Evolutionary conservation across 306 rosid species (phyloP).

Genomic region (Medicago ruthenica): DNA sequence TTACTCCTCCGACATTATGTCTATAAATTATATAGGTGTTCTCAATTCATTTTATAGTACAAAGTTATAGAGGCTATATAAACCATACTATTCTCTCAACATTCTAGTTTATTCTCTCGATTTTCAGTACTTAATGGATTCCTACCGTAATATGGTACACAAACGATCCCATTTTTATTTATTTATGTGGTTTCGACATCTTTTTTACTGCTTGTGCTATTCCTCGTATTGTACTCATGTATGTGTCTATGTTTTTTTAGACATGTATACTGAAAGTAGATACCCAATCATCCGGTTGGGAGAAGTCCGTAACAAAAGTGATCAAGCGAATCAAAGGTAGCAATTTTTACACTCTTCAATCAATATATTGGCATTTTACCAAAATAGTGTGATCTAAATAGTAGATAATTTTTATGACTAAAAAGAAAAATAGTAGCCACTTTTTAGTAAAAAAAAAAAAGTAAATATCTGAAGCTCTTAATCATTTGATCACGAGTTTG

Average conservation of each 20-base stretch:
- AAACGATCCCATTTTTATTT: neutral
- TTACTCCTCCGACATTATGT: no score
- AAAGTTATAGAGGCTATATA: no score
- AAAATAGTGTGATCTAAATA: neutral
- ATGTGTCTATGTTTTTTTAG: neutral
- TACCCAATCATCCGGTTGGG: conserved; percentile 39
- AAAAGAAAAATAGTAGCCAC: no score
- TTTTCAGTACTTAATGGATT: conserved; percentile 16
- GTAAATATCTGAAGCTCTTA: no score
- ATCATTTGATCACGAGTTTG: no score
- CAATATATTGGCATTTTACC: neutral
- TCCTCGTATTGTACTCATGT: neutral
- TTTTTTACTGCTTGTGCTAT: neutral
- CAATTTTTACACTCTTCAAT: neutral
- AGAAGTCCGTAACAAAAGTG: conserved; percentile 32
- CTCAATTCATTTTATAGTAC: no score
- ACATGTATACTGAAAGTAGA: conserved; percentile 39
- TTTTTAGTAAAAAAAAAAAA: no score
- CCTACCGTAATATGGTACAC: conserved; percentile 25
- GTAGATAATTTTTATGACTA: no score
- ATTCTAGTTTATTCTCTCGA: neutral
- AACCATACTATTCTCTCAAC: no score
- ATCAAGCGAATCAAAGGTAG: conserved; percentile 41
- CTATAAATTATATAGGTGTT: no score
- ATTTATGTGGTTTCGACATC: neutral